Percentiles rank a stretch among this genome's conserved stretches.
phyloP scores from a whole-genome alignment of 2,329 filamentous ascomycete species.

The Pseudopithomyces chartarum region DNA sequence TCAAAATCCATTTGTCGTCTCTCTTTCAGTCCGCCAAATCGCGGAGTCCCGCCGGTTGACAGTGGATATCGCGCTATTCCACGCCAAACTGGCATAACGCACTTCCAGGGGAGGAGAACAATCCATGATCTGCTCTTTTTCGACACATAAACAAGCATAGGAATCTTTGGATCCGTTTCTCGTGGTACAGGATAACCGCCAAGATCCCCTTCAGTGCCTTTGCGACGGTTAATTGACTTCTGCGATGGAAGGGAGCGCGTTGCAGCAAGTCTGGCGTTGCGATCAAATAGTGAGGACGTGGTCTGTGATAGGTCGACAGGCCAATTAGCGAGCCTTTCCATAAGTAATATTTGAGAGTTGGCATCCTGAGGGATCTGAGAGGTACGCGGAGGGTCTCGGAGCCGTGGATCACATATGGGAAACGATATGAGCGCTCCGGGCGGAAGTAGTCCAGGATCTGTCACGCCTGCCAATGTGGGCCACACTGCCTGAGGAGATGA shows the following conservation, averaged over 20 bases:
- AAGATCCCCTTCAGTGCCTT: slow-evolving; percentile 61
- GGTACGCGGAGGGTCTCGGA: slow-evolving; percentile 73
- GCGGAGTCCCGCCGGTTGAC: slow-evolving; percentile 77
- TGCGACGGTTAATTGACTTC: slow-evolving; percentile 79
- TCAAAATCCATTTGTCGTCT: slow-evolving; percentile 82
- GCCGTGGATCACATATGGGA: slow-evolving; percentile 75
- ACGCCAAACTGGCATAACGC: slow-evolving; percentile 84
- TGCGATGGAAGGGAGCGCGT: slow-evolving; percentile 72
- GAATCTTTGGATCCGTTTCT: slow-evolving; percentile 74
- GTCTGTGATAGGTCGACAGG: slow-evolving; percentile 61
- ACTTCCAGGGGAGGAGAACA: slow-evolving; percentile 87
- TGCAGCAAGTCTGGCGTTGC: slow-evolving; percentile 67
- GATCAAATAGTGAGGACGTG: slow-evolving; percentile 68
- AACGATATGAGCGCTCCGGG: slow-evolving; percentile 73
- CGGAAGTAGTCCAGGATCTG: slow-evolving; percentile 67
- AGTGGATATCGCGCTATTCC: slow-evolving; percentile 81
- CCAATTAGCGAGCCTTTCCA: slow-evolving; percentile 70
- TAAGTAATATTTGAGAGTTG: slow-evolving; percentile 48
- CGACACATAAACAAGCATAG: slow-evolving; percentile 71
- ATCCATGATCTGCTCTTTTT: slow-evolving; percentile 70
- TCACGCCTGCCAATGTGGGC: slow-evolving; percentile 34
- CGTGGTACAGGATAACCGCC: slow-evolving; percentile 65
- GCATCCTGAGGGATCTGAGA: slow-evolving; percentile 35
- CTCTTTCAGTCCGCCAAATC: slow-evolving; percentile 82
- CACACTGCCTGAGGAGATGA: slow-evolving; percentile 40